phyloP scores from a whole-genome alignment of 78 protist species.

The Mastigamoeba balamuthi region DNA sequence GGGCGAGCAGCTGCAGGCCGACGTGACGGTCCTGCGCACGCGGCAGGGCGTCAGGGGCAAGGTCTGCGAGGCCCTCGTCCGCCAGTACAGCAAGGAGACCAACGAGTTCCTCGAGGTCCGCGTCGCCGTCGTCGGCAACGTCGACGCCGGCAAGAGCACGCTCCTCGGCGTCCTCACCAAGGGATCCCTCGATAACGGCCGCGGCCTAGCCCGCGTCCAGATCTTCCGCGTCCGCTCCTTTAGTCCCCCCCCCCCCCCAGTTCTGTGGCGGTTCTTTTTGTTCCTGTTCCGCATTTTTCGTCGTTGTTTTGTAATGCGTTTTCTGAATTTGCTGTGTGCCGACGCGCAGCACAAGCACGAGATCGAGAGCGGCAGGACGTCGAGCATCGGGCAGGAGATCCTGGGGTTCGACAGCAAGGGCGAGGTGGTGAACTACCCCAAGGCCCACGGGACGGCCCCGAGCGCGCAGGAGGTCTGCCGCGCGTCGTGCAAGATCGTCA shows the following conservation, averaged over 20 bases:
- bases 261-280: no score
- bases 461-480: constrained; percentile 13
- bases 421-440: constrained; percentile 1
- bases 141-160: constrained; percentile 75
- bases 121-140: constrained; percentile 71
- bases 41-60: constrained; percentile 26
- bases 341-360: constrained; percentile 73
- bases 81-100: constrained; percentile 23
- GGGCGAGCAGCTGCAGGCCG: constrained; percentile 22
- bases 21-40: constrained; percentile 23
- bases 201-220: constrained; percentile 76
- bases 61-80: constrained; percentile 54
- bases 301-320: no score
- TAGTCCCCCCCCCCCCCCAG: no score
- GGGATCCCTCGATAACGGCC: constrained; percentile 81
- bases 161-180: constrained; percentile 73
- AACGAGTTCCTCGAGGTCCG: constrained; percentile 50
- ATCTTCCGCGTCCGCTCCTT: constrained; percentile 56
- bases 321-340: no score
- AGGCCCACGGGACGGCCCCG: neutral
- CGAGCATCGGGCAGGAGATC: constrained; percentile 56
- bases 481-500: constrained; percentile 34
- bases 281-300: no score
- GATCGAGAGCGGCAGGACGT: constrained; percentile 76
- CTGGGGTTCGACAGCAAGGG: constrained; percentile 77